Percentiles rank a stretch among this genome's conserved stretches.
Evolutionary conservation across 345 rosid species (phyloP).

Genomic region (Sisymbrium irio): DNA sequence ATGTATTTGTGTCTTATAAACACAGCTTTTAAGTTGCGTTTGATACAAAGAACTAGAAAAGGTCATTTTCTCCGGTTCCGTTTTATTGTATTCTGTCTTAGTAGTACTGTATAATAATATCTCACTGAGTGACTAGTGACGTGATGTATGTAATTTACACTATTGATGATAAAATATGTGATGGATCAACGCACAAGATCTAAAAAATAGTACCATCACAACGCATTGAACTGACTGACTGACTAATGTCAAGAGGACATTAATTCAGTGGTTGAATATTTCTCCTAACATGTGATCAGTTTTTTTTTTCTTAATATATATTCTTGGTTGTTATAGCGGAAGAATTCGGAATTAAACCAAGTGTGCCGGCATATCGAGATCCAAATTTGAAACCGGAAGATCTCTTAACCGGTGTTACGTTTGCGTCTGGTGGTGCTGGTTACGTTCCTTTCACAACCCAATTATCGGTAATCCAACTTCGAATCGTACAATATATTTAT

Average conservation of each 20-base stretch:
- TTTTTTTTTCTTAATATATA: no score
- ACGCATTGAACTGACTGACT: not conserved
- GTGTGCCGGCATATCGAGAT: conserved; percentile 58
- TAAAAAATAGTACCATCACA: conserved; percentile 18
- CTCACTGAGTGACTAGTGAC: no score
- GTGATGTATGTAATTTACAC: not conserved
- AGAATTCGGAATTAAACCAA: conserved; percentile 45
- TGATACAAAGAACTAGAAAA: not conserved
- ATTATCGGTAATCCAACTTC: conserved; percentile 28
- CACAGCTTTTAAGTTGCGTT: not conserved
- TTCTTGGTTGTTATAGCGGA: conserved; percentile 44
- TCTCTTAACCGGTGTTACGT: conserved; percentile 63
- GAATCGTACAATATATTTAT: not conserved
- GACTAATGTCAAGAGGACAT: conserved; percentile 2
- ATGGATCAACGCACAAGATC: not conserved
- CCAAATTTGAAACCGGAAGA: conserved; percentile 45
- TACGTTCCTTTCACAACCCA: conserved; percentile 52
- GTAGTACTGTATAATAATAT: not conserved
- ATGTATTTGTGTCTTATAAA: not conserved
- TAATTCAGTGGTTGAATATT: conserved; percentile 5
- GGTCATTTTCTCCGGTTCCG: not conserved
- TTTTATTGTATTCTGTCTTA: not conserved
- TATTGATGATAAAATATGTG: not conserved
- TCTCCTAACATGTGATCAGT: not conserved
- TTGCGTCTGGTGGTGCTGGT: conserved; percentile 65